These are phyloP conservation scores for Megacollybia marginata DNA, from an alignment of 768 basidiomycete genomes.

Conservation along the genomic window DNA sequence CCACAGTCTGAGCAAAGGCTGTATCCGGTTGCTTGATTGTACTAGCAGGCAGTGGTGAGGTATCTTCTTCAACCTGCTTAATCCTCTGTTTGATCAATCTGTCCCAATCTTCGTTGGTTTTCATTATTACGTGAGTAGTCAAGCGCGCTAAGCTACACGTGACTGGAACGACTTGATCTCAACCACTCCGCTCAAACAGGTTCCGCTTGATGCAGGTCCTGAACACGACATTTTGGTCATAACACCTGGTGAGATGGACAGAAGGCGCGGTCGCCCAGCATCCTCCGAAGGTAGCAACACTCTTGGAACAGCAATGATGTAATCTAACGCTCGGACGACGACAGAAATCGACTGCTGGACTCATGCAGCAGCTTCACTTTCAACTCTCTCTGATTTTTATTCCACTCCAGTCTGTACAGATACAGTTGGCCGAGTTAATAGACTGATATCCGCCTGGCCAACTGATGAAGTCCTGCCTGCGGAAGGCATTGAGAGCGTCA, in stretches of 20 bases:
- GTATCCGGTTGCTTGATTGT: conserved; percentile 9
- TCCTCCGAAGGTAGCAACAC: conserved; percentile 63
- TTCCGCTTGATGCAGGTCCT: too few relatives aligned
- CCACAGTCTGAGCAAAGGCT: conserved; percentile 31
- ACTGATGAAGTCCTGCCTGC: conserved; percentile 59
- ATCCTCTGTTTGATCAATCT: conserved; percentile 21
- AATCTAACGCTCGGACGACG: conserved; percentile 12
- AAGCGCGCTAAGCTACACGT: too few relatives aligned
- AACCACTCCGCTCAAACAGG: too few relatives aligned
- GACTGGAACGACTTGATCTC: too few relatives aligned
- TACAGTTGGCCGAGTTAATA: conserved; percentile 66
- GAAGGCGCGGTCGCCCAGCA: conserved; percentile 64
- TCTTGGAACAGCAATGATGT: conserved; percentile 10
- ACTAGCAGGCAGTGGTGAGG: neutral
- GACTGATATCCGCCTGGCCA: conserved; percentile 66
- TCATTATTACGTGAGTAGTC: too few relatives aligned
- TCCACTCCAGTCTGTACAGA: conserved; percentile 42
- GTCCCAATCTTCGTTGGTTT: conserved; percentile 24
- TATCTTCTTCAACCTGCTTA: conserved; percentile 12
- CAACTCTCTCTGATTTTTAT: conserved; percentile 46
- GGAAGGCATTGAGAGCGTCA: conserved; percentile 61
- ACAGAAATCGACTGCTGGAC: conserved; percentile 75
- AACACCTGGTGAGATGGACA: conserved; percentile 39
- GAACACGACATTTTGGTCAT: too few relatives aligned
- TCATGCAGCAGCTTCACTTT: conserved; percentile 55